These are phyloP conservation scores for Pluteus cervinus DNA, from an alignment of 768 basidiomycete genomes.

Conservation along the genomic window DNA sequence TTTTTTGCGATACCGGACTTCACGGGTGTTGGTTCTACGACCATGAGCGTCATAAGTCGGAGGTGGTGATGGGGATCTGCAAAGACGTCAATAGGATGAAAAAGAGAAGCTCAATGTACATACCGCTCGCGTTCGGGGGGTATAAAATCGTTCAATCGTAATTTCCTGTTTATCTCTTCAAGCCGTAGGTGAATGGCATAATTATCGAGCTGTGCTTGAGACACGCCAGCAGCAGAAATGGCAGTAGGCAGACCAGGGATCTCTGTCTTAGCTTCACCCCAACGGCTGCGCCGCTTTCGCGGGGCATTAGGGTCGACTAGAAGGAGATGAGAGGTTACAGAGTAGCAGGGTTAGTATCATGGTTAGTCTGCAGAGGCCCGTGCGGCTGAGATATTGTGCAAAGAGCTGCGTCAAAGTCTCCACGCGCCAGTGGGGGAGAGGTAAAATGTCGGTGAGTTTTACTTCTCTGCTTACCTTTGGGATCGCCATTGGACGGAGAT, in stretches of 20 bases:
- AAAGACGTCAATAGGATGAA: constrained; percentile 11
- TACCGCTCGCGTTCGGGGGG: constrained; percentile 94
- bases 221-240: constrained; percentile 88
- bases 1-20: constrained; percentile 96
- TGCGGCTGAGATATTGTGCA: constrained; percentile 21
- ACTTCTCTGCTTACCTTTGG: constrained; percentile 64
- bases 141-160: constrained; percentile 89
- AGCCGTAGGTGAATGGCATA: constrained; percentile 94
- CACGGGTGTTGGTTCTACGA: constrained; percentile 96
- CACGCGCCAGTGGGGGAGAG: constrained; percentile 21
- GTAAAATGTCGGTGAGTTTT: constrained; percentile 12
- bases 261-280: constrained; percentile 92
- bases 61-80: constrained; percentile 90
- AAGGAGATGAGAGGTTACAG: constrained; percentile 35
- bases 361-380: constrained; percentile 32
- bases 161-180: constrained; percentile 96
- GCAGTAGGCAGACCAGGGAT: constrained; percentile 93
- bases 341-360: constrained; percentile 47
- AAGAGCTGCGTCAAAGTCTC: constrained; percentile 30
- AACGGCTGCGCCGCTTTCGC: constrained; percentile 93
- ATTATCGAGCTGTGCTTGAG: constrained; percentile 93
- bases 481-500: constrained; percentile 51
- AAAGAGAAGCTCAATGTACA: constrained; percentile 20
- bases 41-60: constrained; percentile 97
- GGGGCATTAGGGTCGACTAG: constrained; percentile 80